Evolutionary conservation across 305 asterid species (phyloP), one percentile per base, ranked within the genome.

Genomic region (Solanum chacoense): DNA sequence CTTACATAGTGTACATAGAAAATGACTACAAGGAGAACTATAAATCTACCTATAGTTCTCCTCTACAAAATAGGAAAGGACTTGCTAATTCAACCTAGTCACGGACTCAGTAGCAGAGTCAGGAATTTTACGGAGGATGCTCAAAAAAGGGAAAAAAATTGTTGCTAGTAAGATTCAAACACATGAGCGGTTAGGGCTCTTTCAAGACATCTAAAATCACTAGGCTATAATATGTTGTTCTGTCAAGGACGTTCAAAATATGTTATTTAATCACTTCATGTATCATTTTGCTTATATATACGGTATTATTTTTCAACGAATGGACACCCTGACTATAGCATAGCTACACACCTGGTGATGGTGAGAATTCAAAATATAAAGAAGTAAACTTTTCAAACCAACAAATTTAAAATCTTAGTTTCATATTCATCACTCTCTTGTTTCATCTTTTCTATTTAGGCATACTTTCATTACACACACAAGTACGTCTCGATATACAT

Each of bases 91-190:
- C 10, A 42, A 6, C 20, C 8, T 6, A 0, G 63, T 16, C 18
- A 7, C 2, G 3, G 3, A 50, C 0, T 50, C 8, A 45, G 0
- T 14, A 5, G 3, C 9, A 8, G 1, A 50, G 8, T 50, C 9
- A 2, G 1, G 0, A 2, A 0, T 6, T 50, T 50, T 6, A 50
- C 0, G 8, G 0, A 16, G 1, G 65, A 0, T 16, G 4, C 2
- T 50, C 3, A 14, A 6, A 50, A 42, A 12, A 50, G 0, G 9
- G 7, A 1, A 16, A 14, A 14, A 50, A 16, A 50, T 50, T 16
- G n/a, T 6, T 50, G 65, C 4, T 16, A 50, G 9, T 50, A 3
- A 50, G n/a, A 50, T 50, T 50, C 65, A 50, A 50, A 50, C 3
- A 16, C n/a, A 50, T 50, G 65, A 50, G 4, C 3, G 9, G n/a